A percentile compares a stretch with the other conserved stretches of the same genome.
Evolutionary conservation across 768 basidiomycete genomes (phyloP).

Genomic region (Nidularia pulvinata): DNA sequence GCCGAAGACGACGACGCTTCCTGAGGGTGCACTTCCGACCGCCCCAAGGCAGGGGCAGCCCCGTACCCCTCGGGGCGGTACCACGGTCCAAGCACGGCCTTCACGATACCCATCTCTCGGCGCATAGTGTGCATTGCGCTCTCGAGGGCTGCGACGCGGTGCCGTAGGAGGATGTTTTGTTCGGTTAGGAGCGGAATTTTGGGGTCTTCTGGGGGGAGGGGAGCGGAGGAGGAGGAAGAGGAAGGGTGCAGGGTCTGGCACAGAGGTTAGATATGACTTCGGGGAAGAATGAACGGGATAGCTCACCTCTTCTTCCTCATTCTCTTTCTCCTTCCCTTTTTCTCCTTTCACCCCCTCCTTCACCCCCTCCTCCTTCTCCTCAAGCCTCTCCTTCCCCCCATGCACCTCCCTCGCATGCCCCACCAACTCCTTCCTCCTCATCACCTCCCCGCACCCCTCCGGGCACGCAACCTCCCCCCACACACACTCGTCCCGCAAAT

Average conservation of each 20-base stretch:
- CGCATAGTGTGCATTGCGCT: constrained; percentile 45
- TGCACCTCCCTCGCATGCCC: constrained; percentile 19
- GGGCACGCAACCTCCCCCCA: constrained; percentile 55
- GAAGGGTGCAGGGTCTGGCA: neutral
- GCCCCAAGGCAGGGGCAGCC: no score
- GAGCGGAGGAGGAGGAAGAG: neutral
- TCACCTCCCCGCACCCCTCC: constrained; percentile 40
- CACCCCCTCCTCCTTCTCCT: neutral
- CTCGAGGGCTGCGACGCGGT: constrained; percentile 60
- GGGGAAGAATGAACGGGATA: constrained; percentile 14
- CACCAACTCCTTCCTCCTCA: constrained; percentile 43
- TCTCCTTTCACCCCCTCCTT: constrained; percentile 3
- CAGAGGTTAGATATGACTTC: constrained; percentile 25
- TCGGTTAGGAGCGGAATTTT: constrained; percentile 43
- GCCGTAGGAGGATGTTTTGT: constrained; percentile 67
- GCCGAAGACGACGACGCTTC: neutral
- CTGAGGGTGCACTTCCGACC: neutral
- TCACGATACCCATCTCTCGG: constrained; percentile 56
- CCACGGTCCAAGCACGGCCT: constrained; percentile 59
- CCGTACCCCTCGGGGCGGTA: constrained; percentile 9
- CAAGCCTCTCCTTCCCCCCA: neutral
- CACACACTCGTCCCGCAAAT: constrained; percentile 61
- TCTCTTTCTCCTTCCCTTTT: constrained; percentile 1
- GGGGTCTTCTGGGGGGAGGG: neutral
- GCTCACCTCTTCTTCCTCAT: neutral